Evolutionary conservation across 257 asterid genomes (phyloP).

Genomic region (Gentiana macrophylla): DNA sequence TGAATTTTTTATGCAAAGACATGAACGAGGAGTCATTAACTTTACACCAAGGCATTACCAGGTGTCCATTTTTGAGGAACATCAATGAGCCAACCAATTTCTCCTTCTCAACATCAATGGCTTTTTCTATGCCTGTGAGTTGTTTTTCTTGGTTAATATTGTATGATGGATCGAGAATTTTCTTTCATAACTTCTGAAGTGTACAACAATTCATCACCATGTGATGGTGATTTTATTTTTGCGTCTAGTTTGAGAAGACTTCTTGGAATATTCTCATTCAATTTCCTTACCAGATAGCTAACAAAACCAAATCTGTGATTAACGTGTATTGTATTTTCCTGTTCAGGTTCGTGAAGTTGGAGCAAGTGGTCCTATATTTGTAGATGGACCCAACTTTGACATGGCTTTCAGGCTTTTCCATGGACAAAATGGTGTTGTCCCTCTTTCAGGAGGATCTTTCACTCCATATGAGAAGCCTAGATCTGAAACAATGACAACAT

Average conservation of each 20-base stretch:
- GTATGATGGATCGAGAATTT: too few relatives aligned
- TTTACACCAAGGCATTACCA: constrained; percentile 43
- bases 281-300: too few relatives aligned
- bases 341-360: constrained; percentile 8
- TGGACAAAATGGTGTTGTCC: constrained; percentile 73
- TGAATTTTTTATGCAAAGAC: constrained; percentile 49
- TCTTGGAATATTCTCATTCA: not conserved
- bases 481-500: constrained; percentile 21
- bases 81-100: constrained; percentile 61
- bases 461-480: constrained; percentile 18
- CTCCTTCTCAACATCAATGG: constrained; percentile 35
- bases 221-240: too few relatives aligned
- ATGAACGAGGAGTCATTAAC: constrained; percentile 37
- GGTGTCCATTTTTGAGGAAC: constrained; percentile 78
- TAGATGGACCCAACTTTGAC: constrained; percentile 69
- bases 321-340: too few relatives aligned
- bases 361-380: constrained; percentile 67
- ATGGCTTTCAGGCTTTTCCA: constrained; percentile 65
- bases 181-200: too few relatives aligned
- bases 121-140: constrained; percentile 48
- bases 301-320: too few relatives aligned
- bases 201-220: too few relatives aligned
- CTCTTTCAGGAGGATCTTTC: constrained; percentile 35
- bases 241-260: not conserved
- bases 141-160: not conserved